These are phyloP conservation scores for Ligustrum vulgare DNA, from an alignment of 257 asterid species.

Conservation along the genomic window DNA sequence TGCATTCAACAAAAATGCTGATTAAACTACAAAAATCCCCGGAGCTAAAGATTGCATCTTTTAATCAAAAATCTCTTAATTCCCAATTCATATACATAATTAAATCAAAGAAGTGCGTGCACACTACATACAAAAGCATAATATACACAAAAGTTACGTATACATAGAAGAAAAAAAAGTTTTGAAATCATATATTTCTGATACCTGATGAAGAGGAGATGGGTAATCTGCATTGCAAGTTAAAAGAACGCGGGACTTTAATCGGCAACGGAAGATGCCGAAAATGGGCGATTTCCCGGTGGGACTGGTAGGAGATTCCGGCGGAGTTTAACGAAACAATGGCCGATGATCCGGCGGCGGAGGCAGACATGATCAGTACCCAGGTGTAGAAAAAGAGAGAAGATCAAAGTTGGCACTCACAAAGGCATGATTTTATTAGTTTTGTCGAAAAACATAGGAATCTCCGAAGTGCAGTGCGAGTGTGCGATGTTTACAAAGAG, in stretches of 20 bases:
- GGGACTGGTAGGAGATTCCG: conserved; percentile 27
- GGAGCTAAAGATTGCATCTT: neutral
- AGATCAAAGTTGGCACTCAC: conserved; percentile 26
- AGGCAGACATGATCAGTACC: conserved; percentile 45
- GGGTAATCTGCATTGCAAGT: conserved; percentile 50
- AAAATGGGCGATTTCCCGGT: conserved; percentile 37
- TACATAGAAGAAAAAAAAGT: neutral
- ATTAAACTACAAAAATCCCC: neutral
- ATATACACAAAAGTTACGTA: neutral
- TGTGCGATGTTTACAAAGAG: neutral
- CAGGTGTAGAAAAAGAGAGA: conserved; percentile 21
- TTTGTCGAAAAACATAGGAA: conserved; percentile 21
- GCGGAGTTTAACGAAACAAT: conserved; percentile 37
- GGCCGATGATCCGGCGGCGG: conserved; percentile 68
- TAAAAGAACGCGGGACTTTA: conserved; percentile 33
- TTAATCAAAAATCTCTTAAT: neutral
- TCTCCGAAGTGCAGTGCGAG: conserved; percentile 4
- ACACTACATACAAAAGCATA: neutral
- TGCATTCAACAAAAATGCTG: neutral
- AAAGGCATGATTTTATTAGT: neutral
- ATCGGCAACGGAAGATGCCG: conserved; percentile 25
- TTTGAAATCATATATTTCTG: neutral
- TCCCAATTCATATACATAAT: conserved; percentile 1
- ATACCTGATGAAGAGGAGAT: conserved; percentile 56
- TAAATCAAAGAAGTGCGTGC: neutral